Evolutionary conservation across 352 stramenopile genomes (phyloP).

Genomic region (Phytophthora syringae): DNA sequence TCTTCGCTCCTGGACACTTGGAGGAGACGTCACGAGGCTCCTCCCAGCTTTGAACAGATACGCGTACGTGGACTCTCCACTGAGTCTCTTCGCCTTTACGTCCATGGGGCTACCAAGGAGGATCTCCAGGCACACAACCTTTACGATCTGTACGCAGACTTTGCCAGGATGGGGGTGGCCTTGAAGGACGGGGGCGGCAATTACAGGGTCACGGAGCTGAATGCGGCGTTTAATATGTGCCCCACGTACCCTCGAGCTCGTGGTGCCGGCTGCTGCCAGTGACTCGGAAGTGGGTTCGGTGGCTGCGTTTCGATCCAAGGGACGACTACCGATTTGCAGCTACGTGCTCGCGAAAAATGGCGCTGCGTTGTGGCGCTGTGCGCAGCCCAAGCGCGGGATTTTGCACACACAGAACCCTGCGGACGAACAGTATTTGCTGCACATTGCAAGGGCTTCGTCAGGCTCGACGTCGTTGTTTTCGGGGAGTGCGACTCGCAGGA

Average conservation of each 20-base stretch:
- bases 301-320: slow-evolving; percentile 84
- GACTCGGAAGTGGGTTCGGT: slow-evolving; percentile 72
- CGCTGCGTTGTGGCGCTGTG: slow-evolving; percentile 84
- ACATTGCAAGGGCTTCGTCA: slow-evolving; percentile 48
- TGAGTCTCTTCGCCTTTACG: slow-evolving; percentile 78
- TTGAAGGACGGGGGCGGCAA: slow-evolving; percentile 35
- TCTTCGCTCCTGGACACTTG: slow-evolving; percentile 69
- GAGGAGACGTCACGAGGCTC: slow-evolving; percentile 66
- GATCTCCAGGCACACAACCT: slow-evolving; percentile 61
- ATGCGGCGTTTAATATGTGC: slow-evolving; percentile 75
- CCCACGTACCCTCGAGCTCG: slow-evolving; percentile 84
- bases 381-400: slow-evolving; percentile 87
- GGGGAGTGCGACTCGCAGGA: slow-evolving; percentile 42
- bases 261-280: slow-evolving; percentile 69
- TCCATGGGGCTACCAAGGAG: slow-evolving; percentile 29
- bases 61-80: slow-evolving; percentile 72
- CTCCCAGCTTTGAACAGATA: slow-evolving; percentile 76
- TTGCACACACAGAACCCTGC: slow-evolving; percentile 72
- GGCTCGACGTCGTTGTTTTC: slow-evolving; percentile 18
- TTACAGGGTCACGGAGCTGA: slow-evolving; percentile 70
- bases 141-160: slow-evolving; percentile 74
- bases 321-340: slow-evolving; percentile 82
- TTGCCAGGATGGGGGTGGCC: slow-evolving; percentile 75
- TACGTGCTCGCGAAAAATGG: slow-evolving; percentile 76
- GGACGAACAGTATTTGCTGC: slow-evolving; percentile 80